Evolutionary conservation across 2,329 filamentous ascomycete genomes (phyloP), one percentile per base, ranked within the genome.

Genomic region (Colletotrichum eremochloae): DNA sequence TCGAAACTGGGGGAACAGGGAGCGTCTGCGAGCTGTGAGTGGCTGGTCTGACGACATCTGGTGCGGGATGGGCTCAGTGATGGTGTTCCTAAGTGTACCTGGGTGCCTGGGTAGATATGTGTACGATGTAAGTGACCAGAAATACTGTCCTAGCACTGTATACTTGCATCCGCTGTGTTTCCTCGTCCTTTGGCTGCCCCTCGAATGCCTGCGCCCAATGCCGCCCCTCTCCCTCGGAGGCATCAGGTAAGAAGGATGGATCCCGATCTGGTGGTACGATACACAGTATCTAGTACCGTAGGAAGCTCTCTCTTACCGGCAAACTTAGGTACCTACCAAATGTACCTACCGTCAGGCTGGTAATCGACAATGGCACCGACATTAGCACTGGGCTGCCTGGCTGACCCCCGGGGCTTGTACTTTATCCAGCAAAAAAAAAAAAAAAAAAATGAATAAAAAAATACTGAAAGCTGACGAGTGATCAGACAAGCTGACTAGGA

Each of bases 1-100:
- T 68, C 33, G 69, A 72, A 63, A 72, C 69, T 68, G 69, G 69
- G 69, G 69, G 65, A 68, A n/a, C n/a, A 38, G 52, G 69, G 65
- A 68, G n/a, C 18, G 24, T 20, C 38, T 8, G 20, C 24, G 20
- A 31, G 11, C n/a, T 33, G 38, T 64, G 70, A 65, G 33, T 72
- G 69, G 60, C 33, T 20, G 52, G 29, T 7, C 20, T 14, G 33
- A 9, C 6, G 46, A 18, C 40, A 46, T 7, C 31, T 5, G 38
- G 55, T 65, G 66, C 52, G 68, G 65, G 36, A 14, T 46, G 15
- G 31, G 0, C 1, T 67, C 63, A 55, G 64, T 63, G 50, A 38
- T 14, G 24, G 9, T 12, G n/a, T 11, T 33, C 15, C 40, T 6
- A 29, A 42, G 14, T 42, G 14, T 42, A 18, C 4, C 15, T 12